Evolutionary conservation across 2,329 filamentous ascomycete species (phyloP).

Genomic region (Neurospora sp.): DNA sequence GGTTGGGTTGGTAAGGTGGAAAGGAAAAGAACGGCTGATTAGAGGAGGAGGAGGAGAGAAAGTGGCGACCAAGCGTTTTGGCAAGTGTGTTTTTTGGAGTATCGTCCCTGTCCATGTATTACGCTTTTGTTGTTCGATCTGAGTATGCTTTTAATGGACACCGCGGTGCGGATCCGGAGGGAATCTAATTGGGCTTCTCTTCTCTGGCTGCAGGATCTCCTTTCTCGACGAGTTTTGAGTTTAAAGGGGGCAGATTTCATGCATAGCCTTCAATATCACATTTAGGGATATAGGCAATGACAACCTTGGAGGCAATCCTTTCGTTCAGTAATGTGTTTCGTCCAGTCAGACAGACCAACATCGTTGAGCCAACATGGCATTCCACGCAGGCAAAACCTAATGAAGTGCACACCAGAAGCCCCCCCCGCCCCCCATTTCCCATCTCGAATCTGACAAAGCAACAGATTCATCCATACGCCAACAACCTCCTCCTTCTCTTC

Average conservation of each 20-base stretch:
- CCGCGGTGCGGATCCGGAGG: background rate
- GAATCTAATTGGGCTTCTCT: background rate
- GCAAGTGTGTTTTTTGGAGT: background rate
- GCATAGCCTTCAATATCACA: slow-evolving; percentile 4
- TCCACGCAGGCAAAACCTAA: background rate
- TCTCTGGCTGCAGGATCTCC: background rate
- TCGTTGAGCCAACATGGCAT: background rate
- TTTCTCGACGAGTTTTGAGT: background rate
- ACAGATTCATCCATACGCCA: too few species aligned
- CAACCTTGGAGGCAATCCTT: background rate
- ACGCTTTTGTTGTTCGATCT: background rate
- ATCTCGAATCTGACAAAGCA: too few species aligned
- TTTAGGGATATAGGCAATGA: background rate
- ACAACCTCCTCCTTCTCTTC: too few species aligned
- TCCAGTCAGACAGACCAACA: background rate
- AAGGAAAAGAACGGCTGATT: background rate
- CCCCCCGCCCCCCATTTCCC: too few species aligned
- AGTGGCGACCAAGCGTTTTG: background rate
- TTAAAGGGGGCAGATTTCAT: background rate
- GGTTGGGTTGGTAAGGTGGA: background rate
- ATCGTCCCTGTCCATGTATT: background rate
- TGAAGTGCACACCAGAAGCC: too few species aligned
- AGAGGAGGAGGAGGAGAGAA: background rate
- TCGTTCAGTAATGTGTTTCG: background rate
- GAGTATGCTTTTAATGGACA: background rate